Evolutionary conservation across 1,284 basidiomycete species (phyloP).

Genomic region (Malassezia brasiliensis): DNA sequence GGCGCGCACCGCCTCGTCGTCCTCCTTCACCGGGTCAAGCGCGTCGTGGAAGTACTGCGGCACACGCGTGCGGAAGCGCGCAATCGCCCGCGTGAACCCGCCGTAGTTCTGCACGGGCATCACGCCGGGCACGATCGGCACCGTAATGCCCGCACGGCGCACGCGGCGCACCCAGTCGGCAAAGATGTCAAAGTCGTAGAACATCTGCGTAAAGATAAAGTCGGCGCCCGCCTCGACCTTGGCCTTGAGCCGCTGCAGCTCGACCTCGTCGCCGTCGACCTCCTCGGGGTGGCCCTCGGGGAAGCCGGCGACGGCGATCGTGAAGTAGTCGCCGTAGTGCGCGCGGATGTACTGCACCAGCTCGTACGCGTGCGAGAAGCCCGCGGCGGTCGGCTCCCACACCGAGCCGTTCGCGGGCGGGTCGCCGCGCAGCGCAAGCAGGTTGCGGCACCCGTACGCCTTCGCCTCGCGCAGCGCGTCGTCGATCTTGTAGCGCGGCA

Average conservation of each 20-base stretch:
- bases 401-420: slow-evolving; percentile 51
- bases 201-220: slow-evolving; percentile 93
- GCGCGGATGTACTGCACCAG: slow-evolving; percentile 44
- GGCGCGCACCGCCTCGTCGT: slow-evolving; percentile 42
- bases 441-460: slow-evolving; percentile 78
- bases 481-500: slow-evolving; percentile 88
- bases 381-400: slow-evolving; percentile 40
- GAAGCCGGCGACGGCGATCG: slow-evolving; percentile 46
- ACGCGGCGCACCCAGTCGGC: slow-evolving; percentile 68
- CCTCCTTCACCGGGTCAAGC: slow-evolving; percentile 74
- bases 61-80: slow-evolving; percentile 71
- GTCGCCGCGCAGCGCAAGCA: slow-evolving; percentile 77
- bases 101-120: slow-evolving; percentile 98
- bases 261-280: slow-evolving; percentile 51
- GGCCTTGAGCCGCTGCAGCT: slow-evolving; percentile 75
- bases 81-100: slow-evolving; percentile 84
- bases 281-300: slow-evolving; percentile 59
- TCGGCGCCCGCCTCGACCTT: slow-evolving; percentile 76
- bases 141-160: slow-evolving; percentile 59
- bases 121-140: slow-evolving; percentile 90
- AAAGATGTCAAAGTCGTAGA: slow-evolving; percentile 80
- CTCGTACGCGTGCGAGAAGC: slow-evolving; percentile 41
- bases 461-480: slow-evolving; percentile 86
- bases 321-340: slow-evolving; percentile 45
- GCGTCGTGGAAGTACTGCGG: slow-evolving; percentile 69